phyloP scores from a whole-genome alignment of 805 yeast genomes.

The Candida ovalis region DNA sequence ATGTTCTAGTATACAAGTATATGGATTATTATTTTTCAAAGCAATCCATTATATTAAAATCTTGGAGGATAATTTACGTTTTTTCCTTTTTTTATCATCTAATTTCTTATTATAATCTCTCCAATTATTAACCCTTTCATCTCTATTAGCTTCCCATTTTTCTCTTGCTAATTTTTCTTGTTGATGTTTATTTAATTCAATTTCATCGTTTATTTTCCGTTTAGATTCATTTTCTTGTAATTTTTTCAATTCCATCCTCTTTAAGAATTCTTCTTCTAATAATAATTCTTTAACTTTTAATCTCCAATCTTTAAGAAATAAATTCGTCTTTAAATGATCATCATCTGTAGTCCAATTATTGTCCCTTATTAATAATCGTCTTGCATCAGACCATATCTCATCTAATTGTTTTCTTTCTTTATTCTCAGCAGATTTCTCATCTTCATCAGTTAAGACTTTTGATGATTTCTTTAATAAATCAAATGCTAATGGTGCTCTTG shows the following conservation, averaged over 20 bases:
- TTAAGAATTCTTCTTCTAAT: constrained; percentile 43
- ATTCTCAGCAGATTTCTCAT: not conserved
- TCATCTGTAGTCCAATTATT: constrained; percentile 36
- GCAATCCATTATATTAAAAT: constrained; percentile 36
- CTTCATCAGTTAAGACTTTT: constrained; percentile 33
- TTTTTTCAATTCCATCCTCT: constrained; percentile 39
- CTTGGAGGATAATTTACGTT: constrained; percentile 32
- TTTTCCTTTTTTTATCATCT: constrained; percentile 45
- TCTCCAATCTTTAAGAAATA: constrained; percentile 39
- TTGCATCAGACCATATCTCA: constrained; percentile 41
- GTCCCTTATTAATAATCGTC: constrained; percentile 35
- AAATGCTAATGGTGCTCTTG: constrained; percentile 62
- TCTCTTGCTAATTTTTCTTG: constrained; percentile 34
- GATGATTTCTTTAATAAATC: constrained; percentile 56
- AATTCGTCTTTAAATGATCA: constrained; percentile 31
- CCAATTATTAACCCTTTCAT: constrained; percentile 58
- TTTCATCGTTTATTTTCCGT: constrained; percentile 31
- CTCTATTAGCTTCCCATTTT: constrained; percentile 63
- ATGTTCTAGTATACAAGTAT: not conserved
- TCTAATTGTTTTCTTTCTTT: constrained; percentile 39
- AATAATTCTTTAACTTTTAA: constrained; percentile 39
- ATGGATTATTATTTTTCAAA: no score
- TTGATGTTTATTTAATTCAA: constrained; percentile 27
- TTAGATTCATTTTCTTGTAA: constrained; percentile 39
- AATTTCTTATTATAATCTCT: constrained; percentile 42